These are phyloP conservation scores for Heimioporus retisporus DNA, from an alignment of 1,284 basidiomycete species.

Conservation along the genomic window DNA sequence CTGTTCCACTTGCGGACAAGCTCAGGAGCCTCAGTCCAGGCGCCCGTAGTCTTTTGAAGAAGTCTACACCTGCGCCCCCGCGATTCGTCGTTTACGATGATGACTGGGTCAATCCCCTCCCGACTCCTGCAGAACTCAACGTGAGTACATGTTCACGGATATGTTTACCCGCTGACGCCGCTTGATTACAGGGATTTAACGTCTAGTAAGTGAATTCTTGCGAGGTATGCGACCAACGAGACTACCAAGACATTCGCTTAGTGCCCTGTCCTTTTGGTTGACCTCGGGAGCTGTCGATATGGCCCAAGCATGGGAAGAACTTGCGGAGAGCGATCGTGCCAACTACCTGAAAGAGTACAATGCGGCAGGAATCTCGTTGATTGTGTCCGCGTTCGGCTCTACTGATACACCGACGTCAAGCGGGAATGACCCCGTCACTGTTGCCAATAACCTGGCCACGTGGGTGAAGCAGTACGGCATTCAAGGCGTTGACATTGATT, in stretches of 20 bases:
- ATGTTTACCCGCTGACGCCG: slow-evolving; percentile 13
- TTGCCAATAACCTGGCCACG: slow-evolving; percentile 56
- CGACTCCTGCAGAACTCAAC: slow-evolving; percentile 5
- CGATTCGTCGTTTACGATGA: slow-evolving; percentile 58
- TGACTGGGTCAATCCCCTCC: slow-evolving; percentile 50
- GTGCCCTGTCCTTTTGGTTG: slow-evolving; percentile 56
- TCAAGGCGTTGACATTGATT: slow-evolving; percentile 69
- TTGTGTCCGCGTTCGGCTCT: slow-evolving; percentile 61
- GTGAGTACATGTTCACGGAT: slow-evolving; percentile 39
- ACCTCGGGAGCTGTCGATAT: slow-evolving; percentile 55
- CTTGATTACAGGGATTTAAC: slow-evolving; percentile 52
- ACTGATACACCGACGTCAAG: slow-evolving; percentile 60
- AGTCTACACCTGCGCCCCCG: slow-evolving; percentile 38
- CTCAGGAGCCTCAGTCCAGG: slow-evolving; percentile 12
- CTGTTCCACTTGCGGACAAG: slow-evolving; percentile 18
- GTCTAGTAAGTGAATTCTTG: slow-evolving; percentile 49
- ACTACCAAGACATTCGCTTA: slow-evolving; percentile 21
- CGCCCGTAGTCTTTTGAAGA: slow-evolving; percentile 22
- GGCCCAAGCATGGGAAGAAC: slow-evolving; percentile 52
- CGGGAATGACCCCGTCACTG: slow-evolving; percentile 47
- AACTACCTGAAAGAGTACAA: slow-evolving; percentile 44
- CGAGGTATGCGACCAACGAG: neutral
- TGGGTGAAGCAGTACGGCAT: slow-evolving; percentile 60
- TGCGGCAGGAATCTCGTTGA: slow-evolving; percentile 57
- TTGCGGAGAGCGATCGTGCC: slow-evolving; percentile 46